phyloP scores from a whole-genome alignment of 2,329 filamentous ascomycete species.

The Penicillium sp. region DNA sequence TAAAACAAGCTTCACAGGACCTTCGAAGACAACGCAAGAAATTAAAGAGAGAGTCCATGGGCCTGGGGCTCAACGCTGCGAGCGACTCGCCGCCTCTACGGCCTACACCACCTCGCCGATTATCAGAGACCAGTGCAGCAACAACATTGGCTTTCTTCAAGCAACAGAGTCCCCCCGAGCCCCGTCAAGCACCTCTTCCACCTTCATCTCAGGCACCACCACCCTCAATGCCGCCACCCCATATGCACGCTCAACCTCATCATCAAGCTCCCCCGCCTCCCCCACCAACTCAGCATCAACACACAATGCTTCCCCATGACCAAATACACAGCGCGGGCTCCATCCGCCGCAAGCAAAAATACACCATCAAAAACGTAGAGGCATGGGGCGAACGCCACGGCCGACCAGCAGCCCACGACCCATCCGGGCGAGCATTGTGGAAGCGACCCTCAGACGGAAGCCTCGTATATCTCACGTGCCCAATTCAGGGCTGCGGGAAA shows the following conservation, averaged over 20 bases:
- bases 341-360: conserved; percentile 43
- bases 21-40: conserved; percentile 42
- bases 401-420: conserved; percentile 42
- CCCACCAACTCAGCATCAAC: conserved; percentile 12
- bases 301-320: conserved; percentile 28
- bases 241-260: conserved; percentile 23
- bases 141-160: conserved; percentile 45
- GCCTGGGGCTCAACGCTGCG: conserved; percentile 35
- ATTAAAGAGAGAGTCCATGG: conserved; percentile 44
- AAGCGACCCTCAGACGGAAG: conserved; percentile 42
- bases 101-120: conserved; percentile 39
- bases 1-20: conserved; percentile 27
- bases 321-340: conserved; percentile 27
- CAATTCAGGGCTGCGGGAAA: conserved; percentile 40
- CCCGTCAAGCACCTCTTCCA: conserved; percentile 32
- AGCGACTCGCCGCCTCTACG: conserved; percentile 40
- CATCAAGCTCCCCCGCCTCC: conserved; percentile 16
- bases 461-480: conserved; percentile 42
- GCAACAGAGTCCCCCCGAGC: conserved; percentile 43
- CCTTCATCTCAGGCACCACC: conserved; percentile 28
- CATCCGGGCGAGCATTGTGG: conserved; percentile 41
- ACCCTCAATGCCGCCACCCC: conserved; percentile 23
- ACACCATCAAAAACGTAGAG: conserved; percentile 45
- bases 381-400: conserved; percentile 45
- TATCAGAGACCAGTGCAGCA: conserved; percentile 44